Percentiles rank a stretch among this genome's conserved stretches.
phyloP scores from a whole-genome alignment of 306 rosid genomes.

The Vigna angularis region DNA sequence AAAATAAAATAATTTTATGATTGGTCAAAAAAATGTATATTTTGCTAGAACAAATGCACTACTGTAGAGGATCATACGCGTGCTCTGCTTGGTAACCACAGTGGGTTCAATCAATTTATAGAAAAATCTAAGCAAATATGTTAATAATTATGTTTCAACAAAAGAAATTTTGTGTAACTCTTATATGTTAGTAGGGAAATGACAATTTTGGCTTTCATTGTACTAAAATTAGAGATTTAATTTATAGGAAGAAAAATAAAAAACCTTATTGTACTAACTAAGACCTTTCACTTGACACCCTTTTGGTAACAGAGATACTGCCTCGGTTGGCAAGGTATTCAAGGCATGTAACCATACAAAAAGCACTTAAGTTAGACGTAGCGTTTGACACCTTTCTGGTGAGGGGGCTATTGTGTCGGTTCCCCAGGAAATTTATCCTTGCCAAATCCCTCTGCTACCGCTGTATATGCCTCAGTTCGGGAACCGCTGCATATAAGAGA shows the following conservation, averaged over 20 bases:
- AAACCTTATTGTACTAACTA: background rate
- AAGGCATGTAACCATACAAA: no score
- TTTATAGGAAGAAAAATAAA: background rate
- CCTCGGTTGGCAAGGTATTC: no score
- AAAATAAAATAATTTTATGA: background rate
- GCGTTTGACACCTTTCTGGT: no score
- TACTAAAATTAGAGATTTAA: background rate
- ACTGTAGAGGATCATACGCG: background rate
- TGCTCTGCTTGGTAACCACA: background rate
- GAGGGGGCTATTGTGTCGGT: no score
- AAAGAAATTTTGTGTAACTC: background rate
- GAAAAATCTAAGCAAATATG: background rate
- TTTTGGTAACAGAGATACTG: no score
- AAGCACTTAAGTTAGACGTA: no score
- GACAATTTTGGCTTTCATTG: background rate
- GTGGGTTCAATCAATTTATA: background rate
- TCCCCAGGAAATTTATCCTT: no score
- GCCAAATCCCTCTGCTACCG: no score
- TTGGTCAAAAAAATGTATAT: background rate
- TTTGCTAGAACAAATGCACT: background rate
- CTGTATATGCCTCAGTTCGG: no score
- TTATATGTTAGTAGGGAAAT: background rate
- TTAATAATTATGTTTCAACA: background rate
- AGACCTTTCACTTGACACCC: no score
- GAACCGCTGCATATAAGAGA: no score